These are phyloP conservation scores for Penicillium ochrochloron DNA, from an alignment of 495 filamentous ascomycete genomes.

Conservation along the genomic window DNA sequence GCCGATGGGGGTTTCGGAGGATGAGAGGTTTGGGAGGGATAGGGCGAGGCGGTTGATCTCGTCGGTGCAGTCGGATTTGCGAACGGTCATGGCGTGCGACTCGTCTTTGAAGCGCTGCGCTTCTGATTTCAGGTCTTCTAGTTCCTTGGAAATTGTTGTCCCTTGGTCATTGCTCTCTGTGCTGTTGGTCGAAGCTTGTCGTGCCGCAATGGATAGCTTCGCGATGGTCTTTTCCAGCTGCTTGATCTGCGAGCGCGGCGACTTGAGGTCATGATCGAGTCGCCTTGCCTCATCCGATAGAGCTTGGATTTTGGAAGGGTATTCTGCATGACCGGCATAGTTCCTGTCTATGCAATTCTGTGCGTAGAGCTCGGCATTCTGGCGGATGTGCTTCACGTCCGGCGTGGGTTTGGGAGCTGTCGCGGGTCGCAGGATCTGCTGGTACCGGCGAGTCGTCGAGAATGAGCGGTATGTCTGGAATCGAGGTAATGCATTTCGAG, in stretches of 20 bases:
- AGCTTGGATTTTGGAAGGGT: constrained; percentile 70
- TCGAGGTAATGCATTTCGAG: constrained; percentile 12
- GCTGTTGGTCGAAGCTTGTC: constrained; percentile 24
- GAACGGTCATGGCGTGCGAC: constrained; percentile 60
- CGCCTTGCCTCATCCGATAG: constrained; percentile 69
- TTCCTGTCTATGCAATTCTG: constrained; percentile 86
- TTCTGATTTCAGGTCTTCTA: constrained; percentile 56
- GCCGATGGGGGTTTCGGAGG: constrained; percentile 73
- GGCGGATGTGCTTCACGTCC: constrained; percentile 87
- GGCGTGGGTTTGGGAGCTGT: constrained; percentile 80
- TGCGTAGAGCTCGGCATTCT: constrained; percentile 75
- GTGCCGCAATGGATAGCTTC: constrained; percentile 35
- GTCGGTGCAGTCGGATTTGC: constrained; percentile 60
- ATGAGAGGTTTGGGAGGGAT: constrained; percentile 85
- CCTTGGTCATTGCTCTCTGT: constrained; percentile 14
- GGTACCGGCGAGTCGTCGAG: constrained; percentile 31
- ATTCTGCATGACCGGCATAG: constrained; percentile 67
- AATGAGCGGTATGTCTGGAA: constrained; percentile 37
- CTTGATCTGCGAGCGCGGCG: constrained; percentile 45
- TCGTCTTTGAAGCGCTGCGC: constrained; percentile 71
- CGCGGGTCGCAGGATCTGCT: constrained; percentile 56
- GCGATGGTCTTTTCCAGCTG: constrained; percentile 48
- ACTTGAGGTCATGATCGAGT: constrained; percentile 45
- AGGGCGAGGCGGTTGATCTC: constrained; percentile 78
- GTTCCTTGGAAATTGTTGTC: constrained; percentile 15